Base-by-base conservation (phyloP, 139 green algal genomes). In the Picochlorum sp. region DNA sequence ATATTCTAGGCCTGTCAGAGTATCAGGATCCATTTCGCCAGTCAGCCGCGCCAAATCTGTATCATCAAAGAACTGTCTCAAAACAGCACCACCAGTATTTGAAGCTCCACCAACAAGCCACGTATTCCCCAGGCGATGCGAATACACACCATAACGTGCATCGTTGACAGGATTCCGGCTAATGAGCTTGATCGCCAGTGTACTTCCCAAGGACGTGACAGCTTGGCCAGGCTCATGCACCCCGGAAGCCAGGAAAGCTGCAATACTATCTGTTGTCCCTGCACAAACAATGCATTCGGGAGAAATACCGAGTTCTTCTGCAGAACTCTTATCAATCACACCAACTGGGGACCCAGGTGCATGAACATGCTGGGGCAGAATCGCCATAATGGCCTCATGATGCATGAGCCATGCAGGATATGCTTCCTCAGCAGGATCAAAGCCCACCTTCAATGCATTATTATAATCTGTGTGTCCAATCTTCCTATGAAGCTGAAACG, bases 371-470 rank as follows among this genome's bases (percentile, higher is more conserved):
- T 34, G 6, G 0, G 96, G 73, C 73, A 90, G 52, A 23, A 32
- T 8, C 51, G 23, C 26, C 51, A 59, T 21, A 20, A 26, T 21
- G n/a, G 18, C 16, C 0, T 58, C 50, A 76, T 93, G 79, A 9
- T 57, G 21, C 2, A 62, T 21, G 49, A 96, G 67, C 90, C 90
- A 97, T 0, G 75, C 66, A 6, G 89, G 89, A 61, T 90, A 97
- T 1, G 54, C 38, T 51, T 89, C 23, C 10, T 20, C 30, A 4
- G 6, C 52, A 32, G 65, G 52, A 37, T 65, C 65, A 26, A 76
- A 95, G 0, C 90, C 90, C 34, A 96, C 72, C 79, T 98, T 98
- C 13, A 98, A 80, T 2, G 83, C 80, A 59, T 98, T 98, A 82
- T 97, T 97, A 70, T 82, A 96, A 78, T 98, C 92, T 1, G 74